These are phyloP conservation scores for Pulveroboletus sp. DNA, from an alignment of 768 basidiomycete species.

Conservation along the genomic window DNA sequence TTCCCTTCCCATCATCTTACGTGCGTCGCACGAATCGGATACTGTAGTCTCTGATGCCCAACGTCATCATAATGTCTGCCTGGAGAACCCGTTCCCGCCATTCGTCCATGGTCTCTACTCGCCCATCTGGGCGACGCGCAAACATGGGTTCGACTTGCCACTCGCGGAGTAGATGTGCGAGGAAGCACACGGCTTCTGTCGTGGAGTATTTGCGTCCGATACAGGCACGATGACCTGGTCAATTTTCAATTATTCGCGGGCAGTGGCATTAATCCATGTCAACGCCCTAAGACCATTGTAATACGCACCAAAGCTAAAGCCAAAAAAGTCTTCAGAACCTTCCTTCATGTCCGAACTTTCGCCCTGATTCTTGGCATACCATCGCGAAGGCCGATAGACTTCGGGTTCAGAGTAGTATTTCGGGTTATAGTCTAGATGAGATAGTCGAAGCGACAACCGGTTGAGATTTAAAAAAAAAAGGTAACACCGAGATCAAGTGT, in stretches of 20 bases:
- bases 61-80: constrained; percentile 7
- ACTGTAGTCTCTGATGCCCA: constrained; percentile 14
- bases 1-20: background rate
- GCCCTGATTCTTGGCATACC: constrained; percentile 24
- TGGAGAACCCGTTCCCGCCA: constrained; percentile 16
- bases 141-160: constrained; percentile 47
- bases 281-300: background rate
- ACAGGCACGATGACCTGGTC: constrained; percentile 44
- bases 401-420: constrained; percentile 33
- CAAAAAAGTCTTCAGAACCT: constrained; percentile 7
- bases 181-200: constrained; percentile 48
- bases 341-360: background rate
- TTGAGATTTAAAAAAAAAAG: background rate
- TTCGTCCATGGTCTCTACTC: constrained; percentile 8
- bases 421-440: constrained; percentile 31
- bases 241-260: background rate
- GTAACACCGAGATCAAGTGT: background rate
- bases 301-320: constrained; percentile 17
- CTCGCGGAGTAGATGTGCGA: constrained; percentile 47
- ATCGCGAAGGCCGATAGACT: constrained; percentile 34
- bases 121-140: background rate
- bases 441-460: background rate
- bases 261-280: too few relatives aligned
- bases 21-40: constrained; percentile 9
- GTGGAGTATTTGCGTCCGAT: constrained; percentile 51